phyloP scores from a whole-genome alignment of 192 early-diverging fungal genomes.

The Chytriomyces sp. region DNA sequence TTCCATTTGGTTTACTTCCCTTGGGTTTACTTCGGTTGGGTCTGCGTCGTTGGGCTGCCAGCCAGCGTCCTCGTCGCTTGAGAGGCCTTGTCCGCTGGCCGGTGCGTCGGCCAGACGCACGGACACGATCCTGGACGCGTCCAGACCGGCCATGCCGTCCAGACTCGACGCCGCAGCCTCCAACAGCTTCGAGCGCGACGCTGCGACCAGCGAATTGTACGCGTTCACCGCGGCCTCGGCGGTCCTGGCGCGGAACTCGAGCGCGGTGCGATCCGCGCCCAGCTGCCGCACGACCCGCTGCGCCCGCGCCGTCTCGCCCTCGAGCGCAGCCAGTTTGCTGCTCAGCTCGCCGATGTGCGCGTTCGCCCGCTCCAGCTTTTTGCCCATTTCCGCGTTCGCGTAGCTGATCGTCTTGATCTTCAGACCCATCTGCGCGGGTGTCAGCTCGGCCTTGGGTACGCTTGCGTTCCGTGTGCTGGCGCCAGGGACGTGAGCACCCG shows the following conservation, averaged over 20 bases:
- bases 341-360: conserved; percentile 1
- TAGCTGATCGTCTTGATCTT: conserved; percentile 34
- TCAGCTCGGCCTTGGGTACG: not conserved
- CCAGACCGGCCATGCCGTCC: no score
- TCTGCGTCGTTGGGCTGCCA: not conserved
- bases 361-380: conserved; percentile 21
- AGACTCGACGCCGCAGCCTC: not conserved
- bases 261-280: not conserved
- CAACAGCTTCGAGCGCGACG: not conserved
- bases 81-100: not conserved
- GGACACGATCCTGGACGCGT: no score
- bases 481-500: conserved; percentile 10
- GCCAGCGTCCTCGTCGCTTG: conserved; percentile 6
- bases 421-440: conserved; percentile 21
- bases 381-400: conserved; percentile 33
- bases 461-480: not conserved
- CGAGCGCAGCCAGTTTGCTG: not conserved
- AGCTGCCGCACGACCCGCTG: not conserved
- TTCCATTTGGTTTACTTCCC: not conserved
- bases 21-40: not conserved
- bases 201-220: not conserved
- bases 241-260: conserved; percentile 20
- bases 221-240: conserved; percentile 35
- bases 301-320: conserved; percentile 11
- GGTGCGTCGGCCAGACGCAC: not conserved